Conservation (phyloP, 768 basidiomycete species). For the Lactarius tabidus region DNA sequence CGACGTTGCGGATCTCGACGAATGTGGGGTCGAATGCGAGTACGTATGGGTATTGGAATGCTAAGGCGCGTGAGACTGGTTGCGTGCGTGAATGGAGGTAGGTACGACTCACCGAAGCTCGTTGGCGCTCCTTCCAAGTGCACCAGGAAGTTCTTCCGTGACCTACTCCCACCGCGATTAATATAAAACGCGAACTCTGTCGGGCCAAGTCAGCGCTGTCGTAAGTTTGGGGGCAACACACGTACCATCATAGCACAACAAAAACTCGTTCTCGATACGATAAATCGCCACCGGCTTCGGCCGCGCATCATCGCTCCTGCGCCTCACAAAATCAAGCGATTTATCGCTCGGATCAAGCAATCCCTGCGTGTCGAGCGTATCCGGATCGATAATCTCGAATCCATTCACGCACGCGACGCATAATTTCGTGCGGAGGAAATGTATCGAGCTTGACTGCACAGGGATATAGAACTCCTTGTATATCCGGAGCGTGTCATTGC, state of each 20-base stretch:
- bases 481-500: conserved; percentile 96
- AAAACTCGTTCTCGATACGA: conserved; percentile 92
- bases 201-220: not conserved
- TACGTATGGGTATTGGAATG: conserved; percentile 94
- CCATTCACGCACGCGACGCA: conserved; percentile 95
- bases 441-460: conserved; percentile 92
- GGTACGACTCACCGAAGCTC: too few species aligned
- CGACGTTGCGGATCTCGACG: too few species aligned
- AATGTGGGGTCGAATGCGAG: conserved; percentile 94
- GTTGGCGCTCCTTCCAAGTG: too few species aligned
- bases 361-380: conserved; percentile 95
- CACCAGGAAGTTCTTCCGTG: too few species aligned
- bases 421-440: conserved; percentile 94
- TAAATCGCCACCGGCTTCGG: conserved; percentile 70
- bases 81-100: not conserved
- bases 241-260: conserved; percentile 95
- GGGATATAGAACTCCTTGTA: conserved; percentile 99
- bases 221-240: conserved; percentile 8
- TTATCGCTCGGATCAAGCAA: conserved; percentile 89
- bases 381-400: conserved; percentile 98
- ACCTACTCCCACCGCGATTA: conserved; percentile 89
- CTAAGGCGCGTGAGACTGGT: conserved; percentile 40
- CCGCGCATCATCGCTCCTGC: conserved; percentile 57
- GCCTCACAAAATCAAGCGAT: conserved; percentile 89
- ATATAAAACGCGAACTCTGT: conserved; percentile 98